Base-by-base conservation (phyloP, 2,329 filamentous ascomycete species). In the Cytospora mali region DNA sequence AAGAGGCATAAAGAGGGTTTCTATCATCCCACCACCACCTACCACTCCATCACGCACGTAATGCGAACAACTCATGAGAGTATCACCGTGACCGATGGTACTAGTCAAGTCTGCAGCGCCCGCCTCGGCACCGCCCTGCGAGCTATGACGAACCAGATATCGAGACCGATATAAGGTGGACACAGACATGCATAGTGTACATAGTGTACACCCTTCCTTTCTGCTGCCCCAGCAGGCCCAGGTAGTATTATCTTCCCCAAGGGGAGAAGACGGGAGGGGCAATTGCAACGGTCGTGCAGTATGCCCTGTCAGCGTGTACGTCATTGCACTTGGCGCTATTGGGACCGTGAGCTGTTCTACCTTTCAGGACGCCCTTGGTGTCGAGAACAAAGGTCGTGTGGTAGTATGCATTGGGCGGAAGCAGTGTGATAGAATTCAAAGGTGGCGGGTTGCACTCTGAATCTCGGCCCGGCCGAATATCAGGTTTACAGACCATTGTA, bases 301-400 rank as follows among this genome's bases (percentile, higher is more conserved):
- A n/a, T n/a, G n/a, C n/a, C 51, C 28, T 18, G 27, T 11, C 4
- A 33, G 16, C 35, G 10, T 16, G 50, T 60, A 60, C 58, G 58
- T 60, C 58, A 60, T 48, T 35, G 58, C 10, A 27, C 27, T 28
- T 29, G 18, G 39, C 51, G 58, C 57, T n/a, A 23, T 52, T 52
- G 55, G 46, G 48, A 54, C 28, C 27, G n/a, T 16, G 48, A n/a
- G 31, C 14, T 28, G 18, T 18, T 14, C 16, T 23, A 10, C 33
- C 49, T 28, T 14, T 29, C 42, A 46, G 42, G 14, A n/a, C 33
- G 21, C 58, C 28, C 23, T 46, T 35, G 35, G 48, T 31, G 28
- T 28, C n/a, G 35, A 39, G 6, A 31, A n/a, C n/a, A 27, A 35
- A 39, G 13, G 31, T 7, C 18, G 50, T 60, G 58, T 60, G 50